phyloP scores from a whole-genome alignment of 1,284 basidiomycete species.

The Tilletiopsis washingtonensis region DNA sequence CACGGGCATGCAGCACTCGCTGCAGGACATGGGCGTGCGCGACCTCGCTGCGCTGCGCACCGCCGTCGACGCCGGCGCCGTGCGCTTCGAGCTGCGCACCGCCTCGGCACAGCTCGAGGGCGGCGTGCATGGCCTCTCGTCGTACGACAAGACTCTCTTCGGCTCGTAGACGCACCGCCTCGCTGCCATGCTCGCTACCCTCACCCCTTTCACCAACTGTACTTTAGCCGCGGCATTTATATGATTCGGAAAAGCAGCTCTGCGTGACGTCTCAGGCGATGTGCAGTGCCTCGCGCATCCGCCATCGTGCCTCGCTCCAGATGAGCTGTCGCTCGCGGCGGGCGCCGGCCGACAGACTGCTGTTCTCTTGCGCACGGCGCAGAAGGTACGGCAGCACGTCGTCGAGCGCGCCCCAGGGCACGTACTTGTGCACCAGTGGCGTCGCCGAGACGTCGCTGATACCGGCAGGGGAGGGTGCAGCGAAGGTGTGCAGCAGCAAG shows the following conservation, averaged over 20 bases:
- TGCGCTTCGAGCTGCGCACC: constrained; percentile 88
- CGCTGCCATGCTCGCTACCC: too few species aligned
- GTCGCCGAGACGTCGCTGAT: constrained; percentile 57
- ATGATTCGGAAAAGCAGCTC: too few species aligned
- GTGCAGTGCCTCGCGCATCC: too few species aligned
- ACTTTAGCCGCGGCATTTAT: too few species aligned
- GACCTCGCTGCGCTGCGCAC: constrained; percentile 60
- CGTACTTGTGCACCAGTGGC: constrained; percentile 41
- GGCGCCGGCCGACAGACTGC: constrained; percentile 57
- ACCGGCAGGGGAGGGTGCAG: too few species aligned
- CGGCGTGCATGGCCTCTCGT: constrained; percentile 69
- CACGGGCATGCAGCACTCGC: constrained; percentile 85
- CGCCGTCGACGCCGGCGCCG: constrained; percentile 60
- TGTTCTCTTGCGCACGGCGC: constrained; percentile 70
- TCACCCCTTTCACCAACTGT: too few species aligned
- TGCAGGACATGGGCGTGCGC: constrained; percentile 84
- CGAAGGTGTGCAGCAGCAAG: constrained; percentile 54
- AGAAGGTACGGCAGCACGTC: constrained; percentile 67
- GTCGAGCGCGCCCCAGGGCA: constrained; percentile 32
- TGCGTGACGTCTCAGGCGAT: too few species aligned
- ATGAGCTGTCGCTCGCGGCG: too few species aligned
- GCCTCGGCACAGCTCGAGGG: constrained; percentile 94
- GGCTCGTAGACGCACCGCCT: too few species aligned
- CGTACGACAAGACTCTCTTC: constrained; percentile 60
- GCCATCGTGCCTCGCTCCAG: too few species aligned